These are phyloP conservation scores for Sistotremastrum niveocremeum DNA, from an alignment of 768 basidiomycete species.

Conservation along the genomic window DNA sequence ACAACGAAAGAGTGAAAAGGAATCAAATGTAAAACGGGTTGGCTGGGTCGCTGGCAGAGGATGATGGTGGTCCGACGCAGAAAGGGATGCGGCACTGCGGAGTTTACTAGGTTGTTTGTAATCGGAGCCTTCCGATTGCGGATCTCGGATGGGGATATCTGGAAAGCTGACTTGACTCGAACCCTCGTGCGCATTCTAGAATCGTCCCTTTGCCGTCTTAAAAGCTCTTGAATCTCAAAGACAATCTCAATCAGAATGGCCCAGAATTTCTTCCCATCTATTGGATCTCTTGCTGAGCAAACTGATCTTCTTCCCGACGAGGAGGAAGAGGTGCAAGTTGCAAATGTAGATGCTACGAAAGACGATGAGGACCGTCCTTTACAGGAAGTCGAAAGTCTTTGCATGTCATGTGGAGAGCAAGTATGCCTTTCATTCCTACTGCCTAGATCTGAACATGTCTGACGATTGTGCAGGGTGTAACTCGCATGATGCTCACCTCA, in stretches of 20 bases:
- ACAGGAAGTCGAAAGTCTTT: slow-evolving; percentile 80
- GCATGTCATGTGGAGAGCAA: slow-evolving; percentile 89
- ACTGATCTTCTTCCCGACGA: slow-evolving; percentile 26
- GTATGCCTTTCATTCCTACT: slow-evolving; percentile 28
- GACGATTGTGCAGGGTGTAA: slow-evolving; percentile 51
- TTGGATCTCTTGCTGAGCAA: slow-evolving; percentile 40
- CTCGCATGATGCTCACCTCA: slow-evolving; percentile 76
- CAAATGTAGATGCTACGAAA: slow-evolving; percentile 11
- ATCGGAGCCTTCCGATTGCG: too few relatives aligned
- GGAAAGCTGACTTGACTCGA: too few relatives aligned
- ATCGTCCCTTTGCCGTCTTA: too few relatives aligned
- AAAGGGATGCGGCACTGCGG: too few relatives aligned
- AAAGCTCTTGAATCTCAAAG: not conserved
- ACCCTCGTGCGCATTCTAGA: too few relatives aligned
- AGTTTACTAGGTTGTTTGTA: too few relatives aligned
- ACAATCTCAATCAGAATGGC: slow-evolving; percentile 4
- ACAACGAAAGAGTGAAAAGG: too few relatives aligned
- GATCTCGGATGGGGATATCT: too few relatives aligned
- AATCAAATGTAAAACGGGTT: too few relatives aligned
- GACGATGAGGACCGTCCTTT: slow-evolving; percentile 52
- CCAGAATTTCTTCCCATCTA: slow-evolving; percentile 38
- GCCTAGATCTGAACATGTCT: not conserved
- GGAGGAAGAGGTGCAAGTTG: slow-evolving; percentile 8
- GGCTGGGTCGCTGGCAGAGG: too few relatives aligned
- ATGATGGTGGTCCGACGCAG: too few relatives aligned